Evolutionary conservation across 768 basidiomycete genomes (phyloP).

Genomic region (Mycena chlorophos): DNA sequence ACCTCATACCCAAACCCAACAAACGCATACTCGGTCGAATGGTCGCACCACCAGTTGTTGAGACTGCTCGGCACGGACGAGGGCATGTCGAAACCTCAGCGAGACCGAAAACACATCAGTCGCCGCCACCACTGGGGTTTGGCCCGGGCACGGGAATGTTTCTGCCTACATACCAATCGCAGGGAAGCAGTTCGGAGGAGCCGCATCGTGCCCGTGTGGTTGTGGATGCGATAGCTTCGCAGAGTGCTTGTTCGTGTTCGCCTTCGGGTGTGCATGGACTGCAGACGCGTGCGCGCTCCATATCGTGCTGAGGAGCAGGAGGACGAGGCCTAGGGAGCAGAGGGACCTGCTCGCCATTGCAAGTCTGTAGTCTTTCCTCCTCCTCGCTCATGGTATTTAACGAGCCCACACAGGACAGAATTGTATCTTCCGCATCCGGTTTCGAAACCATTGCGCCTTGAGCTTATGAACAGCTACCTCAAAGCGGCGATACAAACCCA

Average conservation of each 20-base stretch:
- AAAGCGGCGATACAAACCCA: too few species aligned
- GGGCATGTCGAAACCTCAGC: slow-evolving; percentile 55
- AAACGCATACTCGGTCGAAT: slow-evolving; percentile 68
- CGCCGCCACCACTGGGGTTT: neutral
- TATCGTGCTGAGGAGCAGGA: too few species aligned
- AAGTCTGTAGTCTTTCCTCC: neutral
- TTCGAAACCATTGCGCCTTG: too few species aligned
- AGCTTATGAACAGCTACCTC: too few species aligned
- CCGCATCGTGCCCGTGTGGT: slow-evolving; percentile 7
- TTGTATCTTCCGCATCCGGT: too few species aligned
- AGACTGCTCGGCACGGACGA: slow-evolving; percentile 42
- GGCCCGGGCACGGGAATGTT: too few species aligned
- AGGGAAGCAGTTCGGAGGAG: slow-evolving; percentile 40
- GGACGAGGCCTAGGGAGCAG: neutral
- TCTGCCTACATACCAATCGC: slow-evolving; percentile 25
- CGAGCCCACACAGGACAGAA: neutral
- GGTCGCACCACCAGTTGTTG: slow-evolving; percentile 65
- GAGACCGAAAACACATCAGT: too few species aligned
- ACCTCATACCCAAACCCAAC: slow-evolving; percentile 79
- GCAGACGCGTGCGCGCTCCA: too few species aligned
- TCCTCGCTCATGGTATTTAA: neutral
- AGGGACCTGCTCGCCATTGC: neutral
- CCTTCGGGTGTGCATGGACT: neutral
- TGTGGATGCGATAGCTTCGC: too few species aligned
- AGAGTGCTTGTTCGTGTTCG: slow-evolving; percentile 5